These are phyloP conservation scores for Aspergillus kassunensis DNA, from an alignment of 495 filamentous ascomycete genomes.

Conservation along the genomic window DNA sequence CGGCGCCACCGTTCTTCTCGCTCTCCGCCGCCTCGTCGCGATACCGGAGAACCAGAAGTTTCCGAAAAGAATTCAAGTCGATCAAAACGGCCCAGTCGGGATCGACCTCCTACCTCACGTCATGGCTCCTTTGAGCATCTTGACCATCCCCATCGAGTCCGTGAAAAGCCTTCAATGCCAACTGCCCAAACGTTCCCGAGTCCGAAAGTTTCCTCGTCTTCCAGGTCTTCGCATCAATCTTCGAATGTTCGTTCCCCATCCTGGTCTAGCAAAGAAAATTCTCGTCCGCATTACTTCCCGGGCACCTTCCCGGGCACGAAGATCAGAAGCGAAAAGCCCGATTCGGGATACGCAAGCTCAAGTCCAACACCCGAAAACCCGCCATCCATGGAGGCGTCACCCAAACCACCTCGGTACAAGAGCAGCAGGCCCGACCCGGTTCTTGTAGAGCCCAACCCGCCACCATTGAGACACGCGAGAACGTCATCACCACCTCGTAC, in stretches of 20 bases:
- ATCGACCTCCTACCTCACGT: conserved; percentile 29
- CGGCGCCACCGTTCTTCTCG: conserved; percentile 24
- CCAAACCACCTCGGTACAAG: conserved; percentile 38
- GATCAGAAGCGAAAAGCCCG: conserved; percentile 32
- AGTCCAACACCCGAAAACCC: conserved; percentile 34
- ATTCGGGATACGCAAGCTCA: conserved; percentile 47
- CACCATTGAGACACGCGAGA: conserved; percentile 15
- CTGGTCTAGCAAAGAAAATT: conserved; percentile 25
- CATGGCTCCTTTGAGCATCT: conserved; percentile 34
- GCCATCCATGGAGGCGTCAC: conserved; percentile 21
- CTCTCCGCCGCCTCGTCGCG: conserved; percentile 34
- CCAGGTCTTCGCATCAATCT: conserved; percentile 26
- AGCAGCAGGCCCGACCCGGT: conserved; percentile 22
- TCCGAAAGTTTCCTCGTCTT: conserved; percentile 19
- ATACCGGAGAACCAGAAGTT: conserved; percentile 35
- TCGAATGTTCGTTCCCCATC: conserved; percentile 25
- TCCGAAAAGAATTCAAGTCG: conserved; percentile 27
- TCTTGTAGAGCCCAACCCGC: conserved; percentile 31
- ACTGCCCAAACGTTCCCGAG: conserved; percentile 25
- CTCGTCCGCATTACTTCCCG: conserved; percentile 19
- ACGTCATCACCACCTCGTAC: conserved; percentile 17
- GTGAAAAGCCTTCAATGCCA: conserved; percentile 33
- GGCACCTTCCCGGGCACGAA: conserved; percentile 33
- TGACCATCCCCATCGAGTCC: conserved; percentile 21
- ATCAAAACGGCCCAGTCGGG: conserved; percentile 27